phyloP scores from a whole-genome alignment of 768 basidiomycete species.

The Jaapia argillacea region DNA sequence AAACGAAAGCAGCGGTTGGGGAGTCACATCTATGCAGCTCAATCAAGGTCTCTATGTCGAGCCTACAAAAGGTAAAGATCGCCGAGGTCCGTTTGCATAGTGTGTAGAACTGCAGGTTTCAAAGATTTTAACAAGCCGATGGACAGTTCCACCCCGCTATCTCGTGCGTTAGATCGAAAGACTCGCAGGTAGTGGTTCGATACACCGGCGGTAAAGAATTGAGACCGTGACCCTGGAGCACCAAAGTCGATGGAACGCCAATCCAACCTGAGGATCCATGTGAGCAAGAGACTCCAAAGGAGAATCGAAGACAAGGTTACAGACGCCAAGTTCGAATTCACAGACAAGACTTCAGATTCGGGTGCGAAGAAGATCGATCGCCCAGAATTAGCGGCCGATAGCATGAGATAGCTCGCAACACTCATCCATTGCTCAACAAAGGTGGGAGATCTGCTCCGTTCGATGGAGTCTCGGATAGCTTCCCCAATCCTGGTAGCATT shows the following conservation, averaged over 20 bases:
- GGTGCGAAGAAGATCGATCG: conserved; percentile 5
- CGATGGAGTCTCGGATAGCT: conserved; percentile 5
- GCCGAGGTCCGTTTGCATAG: too few species aligned
- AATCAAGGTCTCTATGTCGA: too few species aligned
- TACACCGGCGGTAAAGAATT: conserved; percentile 4
- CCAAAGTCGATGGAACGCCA: conserved; percentile 10
- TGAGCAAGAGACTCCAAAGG: background rate
- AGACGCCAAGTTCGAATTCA: conserved; percentile 9
- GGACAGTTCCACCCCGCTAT: too few species aligned
- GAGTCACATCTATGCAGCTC: too few species aligned
- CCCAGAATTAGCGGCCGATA: conserved; percentile 3
- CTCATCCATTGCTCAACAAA: conserved; percentile 9
- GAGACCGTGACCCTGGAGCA: conserved; percentile 1
- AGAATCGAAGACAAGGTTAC: background rate
- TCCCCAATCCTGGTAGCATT: background rate
- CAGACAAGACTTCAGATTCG: conserved; percentile 3
- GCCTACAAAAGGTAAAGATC: too few species aligned
- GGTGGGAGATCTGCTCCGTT: background rate
- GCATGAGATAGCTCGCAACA: conserved; percentile 8
- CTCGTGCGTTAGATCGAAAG: conserved; percentile 7
- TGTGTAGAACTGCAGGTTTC: too few species aligned
- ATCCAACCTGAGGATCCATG: conserved; percentile 4
- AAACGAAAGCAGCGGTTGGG: too few species aligned
- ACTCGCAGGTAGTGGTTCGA: conserved; percentile 7
- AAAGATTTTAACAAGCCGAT: too few species aligned